Percentiles rank a stretch among this genome's conserved stretches.
Conservation (phyloP, 2,329 filamentous ascomycete species). For the Cladosporium sphaerospermum region DNA sequence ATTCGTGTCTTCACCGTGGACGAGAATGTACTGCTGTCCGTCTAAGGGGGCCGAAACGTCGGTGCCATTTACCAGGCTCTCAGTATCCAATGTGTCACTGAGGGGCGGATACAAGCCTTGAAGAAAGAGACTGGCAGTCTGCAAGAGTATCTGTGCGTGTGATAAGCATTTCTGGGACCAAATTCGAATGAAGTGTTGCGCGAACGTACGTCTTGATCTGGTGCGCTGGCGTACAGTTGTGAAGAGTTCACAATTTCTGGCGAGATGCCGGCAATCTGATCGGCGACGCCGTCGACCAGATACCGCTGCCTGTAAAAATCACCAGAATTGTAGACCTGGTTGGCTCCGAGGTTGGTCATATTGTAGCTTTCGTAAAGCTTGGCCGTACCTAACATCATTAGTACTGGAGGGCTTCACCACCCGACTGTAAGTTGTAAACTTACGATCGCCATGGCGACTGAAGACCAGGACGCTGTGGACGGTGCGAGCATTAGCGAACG, state of each 20-base stretch:
- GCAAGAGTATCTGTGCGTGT: not conserved
- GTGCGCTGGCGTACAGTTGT: constrained; percentile 11
- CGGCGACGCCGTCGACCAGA: not conserved
- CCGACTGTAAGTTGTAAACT: not conserved
- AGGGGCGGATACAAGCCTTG: constrained; percentile 12
- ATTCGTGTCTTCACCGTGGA: constrained; percentile 12
- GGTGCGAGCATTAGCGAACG: not conserved
- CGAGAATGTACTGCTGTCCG: constrained; percentile 11
- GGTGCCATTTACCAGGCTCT: not conserved
- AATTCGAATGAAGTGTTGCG: not conserved
- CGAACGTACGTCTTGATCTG: constrained; percentile 9
- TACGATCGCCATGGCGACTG: not conserved
- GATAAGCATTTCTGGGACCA: too few relatives aligned
- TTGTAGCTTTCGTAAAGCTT: constrained; percentile 12
- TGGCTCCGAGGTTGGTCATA: constrained; percentile 12
- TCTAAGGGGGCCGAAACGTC: not conserved
- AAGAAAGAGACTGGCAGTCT: constrained; percentile 10
- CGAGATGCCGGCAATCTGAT: constrained; percentile 3
- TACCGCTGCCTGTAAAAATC: constrained; percentile 11
- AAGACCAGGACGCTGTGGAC: not conserved
- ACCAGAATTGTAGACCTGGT: constrained; percentile 11
- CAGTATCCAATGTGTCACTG: not conserved
- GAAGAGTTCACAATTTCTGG: not conserved
- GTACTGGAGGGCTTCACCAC: not conserved
- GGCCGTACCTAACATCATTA: constrained; percentile 7